Base-by-base conservation (phyloP, 23 red algal genomes). In the Gracilaria caudata region DNA sequence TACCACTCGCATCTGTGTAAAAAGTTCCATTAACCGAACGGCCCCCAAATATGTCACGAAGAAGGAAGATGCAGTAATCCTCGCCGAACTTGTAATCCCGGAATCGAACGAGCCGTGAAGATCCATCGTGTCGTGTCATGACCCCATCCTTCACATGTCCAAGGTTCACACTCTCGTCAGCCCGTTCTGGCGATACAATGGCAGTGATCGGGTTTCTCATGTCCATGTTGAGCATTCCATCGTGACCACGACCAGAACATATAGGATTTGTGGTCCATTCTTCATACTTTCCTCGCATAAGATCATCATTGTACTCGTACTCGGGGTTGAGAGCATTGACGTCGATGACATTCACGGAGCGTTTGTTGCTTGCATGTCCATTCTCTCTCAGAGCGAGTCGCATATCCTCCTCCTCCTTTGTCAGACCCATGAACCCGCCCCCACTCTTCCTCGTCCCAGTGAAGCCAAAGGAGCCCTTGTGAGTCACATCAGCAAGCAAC, bases 391-490 rank as follows among this genome's bases (percentile, higher is more conserved):
- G 35, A 19, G 20, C 34, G 1, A 38, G 33, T 30, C 38, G 34
- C 23, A 51, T 58, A 0, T 74, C 21, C 24, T 87, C 66, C 33
- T 87, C 83, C 23, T 87, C 28, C 7, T 39, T n/a, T 3, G 44
- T 73, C 2, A 87, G 0, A 11, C 47, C 65, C 44, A 87, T 24
- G 43, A 87, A 73, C 0, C 68, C 51, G 5, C 64, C 64, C 45
- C 83, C 71, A 13, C 6, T 16, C 30, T 43, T 77, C 29, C 83
- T 55, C 2, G 49, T 47, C 13, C 47, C 44, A 5, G 71, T 57
- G 46, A 92, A 92, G 17, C 88, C 88, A 75, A 92, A 92, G 57
- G 23, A 55, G 3, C 88, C 88, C 44, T 83, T 92, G 35, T 83
- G 79, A 0, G 76, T 58, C 1, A 92, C 36, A 17, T 92, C 88